Base-by-base conservation (phyloP, 345 rosid species). In the Odontarrhena argentea region DNA sequence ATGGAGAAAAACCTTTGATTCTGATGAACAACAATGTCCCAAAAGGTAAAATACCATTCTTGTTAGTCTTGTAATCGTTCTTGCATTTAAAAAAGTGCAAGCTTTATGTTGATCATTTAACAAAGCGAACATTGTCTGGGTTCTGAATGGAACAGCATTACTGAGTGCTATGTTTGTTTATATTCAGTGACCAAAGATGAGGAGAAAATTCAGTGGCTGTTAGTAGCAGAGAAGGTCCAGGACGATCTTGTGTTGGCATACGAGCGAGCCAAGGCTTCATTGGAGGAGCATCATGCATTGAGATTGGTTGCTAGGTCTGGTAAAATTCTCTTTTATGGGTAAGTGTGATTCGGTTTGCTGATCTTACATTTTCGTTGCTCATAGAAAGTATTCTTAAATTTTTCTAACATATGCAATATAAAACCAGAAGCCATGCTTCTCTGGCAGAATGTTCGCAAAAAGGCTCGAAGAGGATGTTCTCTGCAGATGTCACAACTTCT, bases 301-400 rank as follows among this genome's bases (percentile, higher is more conserved):
- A 48, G 57, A 64, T 44, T 87, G 66, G 80, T 82, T 47, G 94
- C 85, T 61, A 74, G 92, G 70, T 65, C 84, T 77, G 87, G 95
- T 37, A 86, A 77, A 73, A 44, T 74, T 47, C 41, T 69, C 47
- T 87, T 83, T 52, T 45, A 38, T 9, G 52, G 78, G 89, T 81
- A 69, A 68, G 83, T 68, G 14, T 58, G 36, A 3, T 59, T 28
- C 8, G 24, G 41, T 46, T 61, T 15, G 22, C 54, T 60, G 1
- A 77, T 62, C 8, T 35, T 47, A 47, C 43, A 1, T 44, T 52
- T 25, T 35, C 68, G 13, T 24, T 28, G 36, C 7, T 32, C 1
- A 32, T 7, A 32, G 6, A 32, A 32, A 32, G 6, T 32, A 5
- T 32, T 32, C 6, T 32, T 55, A 44, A 64, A 5, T 32, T 13